These are phyloP conservation scores for Zizania latifolia DNA, from an alignment of 176 grass and related monocot genomes.

Conservation along the genomic window DNA sequence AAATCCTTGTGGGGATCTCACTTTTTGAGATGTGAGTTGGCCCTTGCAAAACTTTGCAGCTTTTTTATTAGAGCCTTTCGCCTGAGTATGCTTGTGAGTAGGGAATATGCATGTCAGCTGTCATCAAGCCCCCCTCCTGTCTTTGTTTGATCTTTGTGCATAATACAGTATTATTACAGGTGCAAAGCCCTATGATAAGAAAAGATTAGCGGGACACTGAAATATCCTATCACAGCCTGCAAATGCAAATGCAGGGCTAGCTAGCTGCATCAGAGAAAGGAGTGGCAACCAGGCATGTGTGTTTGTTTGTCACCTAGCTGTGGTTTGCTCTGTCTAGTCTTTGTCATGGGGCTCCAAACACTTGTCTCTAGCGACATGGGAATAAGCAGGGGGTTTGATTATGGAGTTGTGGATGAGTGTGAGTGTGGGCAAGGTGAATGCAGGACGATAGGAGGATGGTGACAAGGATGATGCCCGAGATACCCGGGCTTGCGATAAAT, in stretches of 20 bases:
- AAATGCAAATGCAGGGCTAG: not conserved
- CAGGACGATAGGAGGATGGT: slow-evolving; percentile 21
- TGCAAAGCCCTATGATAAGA: not conserved
- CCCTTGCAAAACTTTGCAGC: slow-evolving; percentile 16
- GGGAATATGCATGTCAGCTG: slow-evolving; percentile 16
- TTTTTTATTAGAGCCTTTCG: slow-evolving; percentile 25
- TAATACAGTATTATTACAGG: not conserved
- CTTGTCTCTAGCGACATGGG: slow-evolving; percentile 37
- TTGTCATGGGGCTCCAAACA: slow-evolving; percentile 24
- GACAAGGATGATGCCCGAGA: slow-evolving; percentile 30
- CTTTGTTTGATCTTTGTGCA: slow-evolving; percentile 10
- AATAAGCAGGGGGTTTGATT: slow-evolving; percentile 6
- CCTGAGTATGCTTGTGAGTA: slow-evolving; percentile 11
- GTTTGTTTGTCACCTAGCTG: slow-evolving; percentile 38
- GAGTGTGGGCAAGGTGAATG: not conserved
- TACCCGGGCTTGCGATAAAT: not conserved
- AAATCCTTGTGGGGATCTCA: slow-evolving; percentile 18
- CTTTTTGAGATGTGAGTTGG: slow-evolving; percentile 21
- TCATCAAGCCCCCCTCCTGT: not conserved
- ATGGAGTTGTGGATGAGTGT: not conserved
- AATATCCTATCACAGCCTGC: slow-evolving; percentile 18
- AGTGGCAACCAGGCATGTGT: slow-evolving; percentile 22
- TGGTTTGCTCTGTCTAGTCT: slow-evolving; percentile 41
- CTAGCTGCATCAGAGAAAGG: not conserved
- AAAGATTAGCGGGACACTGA: not conserved